These are phyloP conservation scores for Crithidia bombi DNA, from an alignment of 208 protist species.

Conservation along the genomic window DNA sequence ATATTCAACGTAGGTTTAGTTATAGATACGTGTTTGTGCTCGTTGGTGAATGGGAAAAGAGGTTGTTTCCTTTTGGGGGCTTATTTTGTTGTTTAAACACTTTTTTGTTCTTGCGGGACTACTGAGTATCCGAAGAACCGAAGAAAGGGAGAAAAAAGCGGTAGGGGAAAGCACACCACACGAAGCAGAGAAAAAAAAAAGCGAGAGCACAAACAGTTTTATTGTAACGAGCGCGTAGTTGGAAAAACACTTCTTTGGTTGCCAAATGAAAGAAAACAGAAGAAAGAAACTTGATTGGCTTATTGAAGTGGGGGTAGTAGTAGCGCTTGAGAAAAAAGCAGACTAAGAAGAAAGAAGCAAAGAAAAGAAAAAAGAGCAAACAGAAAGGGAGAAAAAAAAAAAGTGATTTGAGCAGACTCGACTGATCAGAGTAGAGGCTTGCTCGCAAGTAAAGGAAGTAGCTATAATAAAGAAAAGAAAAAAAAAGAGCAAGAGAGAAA, in stretches of 20 bases:
- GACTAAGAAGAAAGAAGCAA: background rate
- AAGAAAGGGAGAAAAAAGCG: constrained; percentile 24
- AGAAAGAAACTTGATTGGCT: background rate
- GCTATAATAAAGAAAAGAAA: background rate
- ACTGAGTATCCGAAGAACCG: constrained; percentile 15
- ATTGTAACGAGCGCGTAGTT: constrained; percentile 7
- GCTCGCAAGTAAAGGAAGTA: background rate
- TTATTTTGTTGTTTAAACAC: constrained; percentile 9
- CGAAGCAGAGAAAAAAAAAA: constrained; percentile 18
- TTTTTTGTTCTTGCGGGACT: constrained; percentile 4
- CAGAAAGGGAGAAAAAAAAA: constrained; percentile 1
- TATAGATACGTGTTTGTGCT: constrained; percentile 10
- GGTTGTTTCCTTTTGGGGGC: constrained; percentile 1
- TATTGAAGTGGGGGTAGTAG: constrained; percentile 1
- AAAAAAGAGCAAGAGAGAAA: constrained; percentile 24
- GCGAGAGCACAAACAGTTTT: too few species aligned
- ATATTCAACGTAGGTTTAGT: constrained; percentile 7
- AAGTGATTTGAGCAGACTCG: background rate
- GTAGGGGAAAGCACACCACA: constrained; percentile 14
- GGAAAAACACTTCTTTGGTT: background rate
- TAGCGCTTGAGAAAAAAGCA: constrained; percentile 15
- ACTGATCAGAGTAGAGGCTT: constrained; percentile 1
- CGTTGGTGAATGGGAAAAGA: background rate
- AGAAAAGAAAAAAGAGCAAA: background rate
- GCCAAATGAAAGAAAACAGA: constrained; percentile 6